Evolutionary conservation across 768 basidiomycete genomes (phyloP), one percentile per base, ranked within the genome.

Genomic region (Lactifluus subvellereus): DNA sequence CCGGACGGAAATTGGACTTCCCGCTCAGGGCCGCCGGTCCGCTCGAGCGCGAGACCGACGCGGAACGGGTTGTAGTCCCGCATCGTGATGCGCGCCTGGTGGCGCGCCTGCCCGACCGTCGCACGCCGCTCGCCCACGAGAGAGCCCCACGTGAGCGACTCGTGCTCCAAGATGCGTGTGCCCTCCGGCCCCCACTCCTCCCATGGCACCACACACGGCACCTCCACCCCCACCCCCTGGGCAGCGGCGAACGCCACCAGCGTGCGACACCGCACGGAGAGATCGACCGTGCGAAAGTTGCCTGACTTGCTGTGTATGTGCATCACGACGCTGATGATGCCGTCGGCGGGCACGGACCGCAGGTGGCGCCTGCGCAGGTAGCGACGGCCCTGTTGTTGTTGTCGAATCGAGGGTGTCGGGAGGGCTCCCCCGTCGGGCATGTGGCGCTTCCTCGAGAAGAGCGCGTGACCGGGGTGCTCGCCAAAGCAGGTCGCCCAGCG

Each of bases 241-340:
- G 9, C 10, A 4, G 35, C 9, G 22, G 61, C 5, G 22, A 33
- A 57, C 22, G 9, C 38, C 20, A 62, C 30, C 4, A 62, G 33
- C 49, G 54, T 51, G 40, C 61, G 61, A 16, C 61, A 62, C 6
- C 42, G 54, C 47, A 62, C 61, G 20, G 32, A 43, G 38, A 62
- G 54, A 30, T 62, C 54, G 32, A 62, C 42, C 16, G 54, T 62
- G 20, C 40, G 38, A 30, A 45, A 57, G 32, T 35, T 42, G 2
- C 61, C 61, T 4, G 54, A 57, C 1, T 35, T 11, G 2, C 20
- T 42, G 32, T 62, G 55, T 14, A 62, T 22, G 33, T 62, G 54
- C 61, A 62, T 57, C 40, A 62, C 54, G 9, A 62, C 49, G 54
- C 61, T 62, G 49, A 62, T 42, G 48, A 62, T 62, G 32, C 61